phyloP scores from a whole-genome alignment of 768 basidiomycete genomes.

The Galerina marginata region DNA sequence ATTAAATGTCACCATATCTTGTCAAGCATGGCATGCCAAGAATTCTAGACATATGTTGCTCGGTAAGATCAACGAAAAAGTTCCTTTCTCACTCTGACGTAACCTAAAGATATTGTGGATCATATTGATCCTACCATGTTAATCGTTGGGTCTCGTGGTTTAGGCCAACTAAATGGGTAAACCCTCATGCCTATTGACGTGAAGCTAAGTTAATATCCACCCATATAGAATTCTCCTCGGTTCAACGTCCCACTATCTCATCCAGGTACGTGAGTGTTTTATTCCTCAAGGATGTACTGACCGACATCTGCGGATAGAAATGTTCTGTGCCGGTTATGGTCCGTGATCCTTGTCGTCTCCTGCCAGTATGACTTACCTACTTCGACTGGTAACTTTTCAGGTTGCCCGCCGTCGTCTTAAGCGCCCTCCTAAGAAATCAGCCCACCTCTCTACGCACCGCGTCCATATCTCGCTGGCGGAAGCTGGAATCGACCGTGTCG shows the following conservation, averaged over 20 bases:
- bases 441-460: slow-evolving; percentile 82
- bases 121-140: slow-evolving; percentile 87
- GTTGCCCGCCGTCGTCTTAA: slow-evolving; percentile 89
- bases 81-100: neutral
- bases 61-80: slow-evolving; percentile 44
- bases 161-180: slow-evolving; percentile 87
- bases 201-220: neutral
- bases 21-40: slow-evolving; percentile 98
- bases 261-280: slow-evolving; percentile 56
- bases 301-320: slow-evolving; percentile 51
- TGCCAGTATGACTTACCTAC: neutral
- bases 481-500: slow-evolving; percentile 87
- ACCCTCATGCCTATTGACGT: slow-evolving; percentile 25
- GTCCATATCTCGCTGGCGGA: slow-evolving; percentile 86
- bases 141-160: slow-evolving; percentile 93
- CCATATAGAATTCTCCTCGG: slow-evolving; percentile 81
- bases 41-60: slow-evolving; percentile 89
- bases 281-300: neutral
- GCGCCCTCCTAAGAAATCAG: slow-evolving; percentile 80
- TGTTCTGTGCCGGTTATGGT: slow-evolving; percentile 96
- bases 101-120: slow-evolving; percentile 77
- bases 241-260: slow-evolving; percentile 93
- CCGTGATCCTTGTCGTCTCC: slow-evolving; percentile 12
- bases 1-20: slow-evolving; percentile 84
- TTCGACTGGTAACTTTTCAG: slow-evolving; percentile 22